phyloP scores from a whole-genome alignment of 2,329 filamentous ascomycete species.

The Podosphaera xanthii region DNA sequence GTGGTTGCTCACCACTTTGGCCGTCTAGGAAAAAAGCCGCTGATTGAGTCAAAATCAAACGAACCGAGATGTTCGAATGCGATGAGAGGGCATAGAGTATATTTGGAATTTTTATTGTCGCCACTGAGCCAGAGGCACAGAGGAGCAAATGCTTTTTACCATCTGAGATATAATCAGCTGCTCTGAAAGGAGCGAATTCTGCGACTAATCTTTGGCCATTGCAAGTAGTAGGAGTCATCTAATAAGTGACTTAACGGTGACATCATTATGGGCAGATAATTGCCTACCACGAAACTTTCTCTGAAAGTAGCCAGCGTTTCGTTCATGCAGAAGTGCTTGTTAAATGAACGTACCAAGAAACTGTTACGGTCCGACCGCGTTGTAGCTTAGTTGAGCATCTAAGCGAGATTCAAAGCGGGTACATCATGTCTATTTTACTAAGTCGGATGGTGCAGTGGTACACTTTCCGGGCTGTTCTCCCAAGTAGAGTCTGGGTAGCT shows the following conservation, averaged over 20 bases:
- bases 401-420: not conserved
- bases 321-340: too few relatives aligned
- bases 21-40: constrained; percentile 55
- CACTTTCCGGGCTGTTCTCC: too few relatives aligned
- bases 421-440: not conserved
- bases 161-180: constrained; percentile 20
- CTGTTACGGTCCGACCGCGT: not conserved
- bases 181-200: constrained; percentile 6
- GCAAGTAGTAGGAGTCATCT: too few relatives aligned
- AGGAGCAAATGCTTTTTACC: constrained; percentile 38
- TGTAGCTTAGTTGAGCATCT: not conserved
- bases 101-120: constrained; percentile 60
- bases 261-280: too few relatives aligned
- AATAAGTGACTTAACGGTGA: too few relatives aligned
- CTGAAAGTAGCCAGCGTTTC: too few relatives aligned
- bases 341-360: not conserved
- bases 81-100: constrained; percentile 37
- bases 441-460: too few relatives aligned
- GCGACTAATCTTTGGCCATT: not conserved
- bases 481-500: too few relatives aligned
- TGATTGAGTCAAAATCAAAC: constrained; percentile 57
- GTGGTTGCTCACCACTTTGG: constrained; percentile 57
- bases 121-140: constrained; percentile 52
- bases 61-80: constrained; percentile 42
- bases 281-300: too few relatives aligned